Percentiles rank a stretch among this genome's conserved stretches.
Evolutionary conservation across 208 protist species (phyloP).

Genomic region (Kentomonas sorsogonicus): DNA sequence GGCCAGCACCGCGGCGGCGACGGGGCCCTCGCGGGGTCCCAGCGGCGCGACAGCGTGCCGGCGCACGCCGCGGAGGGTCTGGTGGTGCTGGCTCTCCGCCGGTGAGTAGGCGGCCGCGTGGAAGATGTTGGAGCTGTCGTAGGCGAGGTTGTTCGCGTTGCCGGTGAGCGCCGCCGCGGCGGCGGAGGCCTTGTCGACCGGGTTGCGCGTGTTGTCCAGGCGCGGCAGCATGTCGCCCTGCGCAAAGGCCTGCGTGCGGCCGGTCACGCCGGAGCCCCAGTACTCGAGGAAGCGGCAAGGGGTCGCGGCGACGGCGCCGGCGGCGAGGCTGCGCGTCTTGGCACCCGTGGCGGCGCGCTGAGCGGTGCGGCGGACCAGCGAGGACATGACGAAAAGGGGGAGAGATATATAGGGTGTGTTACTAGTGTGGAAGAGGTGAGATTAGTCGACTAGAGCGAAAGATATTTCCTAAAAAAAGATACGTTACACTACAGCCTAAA

Average conservation of each 20-base stretch:
- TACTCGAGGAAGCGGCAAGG: conserved; percentile 74
- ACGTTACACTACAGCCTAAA: no score
- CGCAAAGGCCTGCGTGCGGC: conserved; percentile 78
- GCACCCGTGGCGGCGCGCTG: conserved; percentile 2
- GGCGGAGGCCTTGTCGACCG: conserved; percentile 45
- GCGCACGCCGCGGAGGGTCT: conserved; percentile 53
- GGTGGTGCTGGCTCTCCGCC: conserved; percentile 72
- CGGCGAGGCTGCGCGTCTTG: not conserved
- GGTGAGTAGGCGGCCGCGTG: conserved; percentile 47
- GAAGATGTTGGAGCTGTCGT: conserved; percentile 77
- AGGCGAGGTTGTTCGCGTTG: conserved; percentile 63
- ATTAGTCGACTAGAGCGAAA: no score
- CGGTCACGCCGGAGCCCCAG: conserved; percentile 67
- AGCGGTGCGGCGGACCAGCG: no score
- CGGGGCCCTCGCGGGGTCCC: conserved; percentile 27
- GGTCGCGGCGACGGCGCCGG: conserved; percentile 22
- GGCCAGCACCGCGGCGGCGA: conserved; percentile 38
- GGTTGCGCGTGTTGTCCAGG: conserved; percentile 61
- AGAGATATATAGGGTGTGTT: no score
- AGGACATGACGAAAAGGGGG: no score
- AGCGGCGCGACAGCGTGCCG: conserved; percentile 62
- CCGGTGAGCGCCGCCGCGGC: conserved; percentile 67
- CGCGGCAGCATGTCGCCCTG: conserved; percentile 78
- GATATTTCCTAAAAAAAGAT: no score
- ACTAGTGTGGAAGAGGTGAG: no score